A percentile compares a stretch with the other conserved stretches of the same genome.
Conservation (phyloP, 495 filamentous ascomycete species). For the Podospora australis region DNA sequence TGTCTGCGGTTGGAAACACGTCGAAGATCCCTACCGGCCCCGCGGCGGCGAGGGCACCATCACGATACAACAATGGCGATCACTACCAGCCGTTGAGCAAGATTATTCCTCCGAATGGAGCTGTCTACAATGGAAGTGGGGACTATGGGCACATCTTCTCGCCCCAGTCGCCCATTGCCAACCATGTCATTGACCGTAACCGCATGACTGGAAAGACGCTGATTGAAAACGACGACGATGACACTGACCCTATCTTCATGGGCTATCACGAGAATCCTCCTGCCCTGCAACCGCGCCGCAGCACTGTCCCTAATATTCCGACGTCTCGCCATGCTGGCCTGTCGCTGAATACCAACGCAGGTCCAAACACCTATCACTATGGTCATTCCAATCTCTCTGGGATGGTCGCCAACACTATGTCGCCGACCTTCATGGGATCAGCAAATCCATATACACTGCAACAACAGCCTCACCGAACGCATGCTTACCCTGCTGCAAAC, state of each 20-base stretch:
- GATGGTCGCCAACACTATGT: conserved; percentile 50
- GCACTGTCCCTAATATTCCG: conserved; percentile 70
- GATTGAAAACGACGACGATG: conserved; percentile 78
- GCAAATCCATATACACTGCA: conserved; percentile 45
- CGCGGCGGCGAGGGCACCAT: conserved; percentile 55
- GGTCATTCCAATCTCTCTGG: conserved; percentile 36
- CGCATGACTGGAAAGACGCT: conserved; percentile 74
- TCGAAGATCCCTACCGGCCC: conserved; percentile 43
- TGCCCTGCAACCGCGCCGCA: conserved; percentile 58
- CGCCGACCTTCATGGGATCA: conserved; percentile 47
- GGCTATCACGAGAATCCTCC: too few relatives aligned
- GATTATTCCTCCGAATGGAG: conserved; percentile 56
- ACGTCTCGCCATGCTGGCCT: conserved; percentile 59
- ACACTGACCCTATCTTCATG: conserved; percentile 71
- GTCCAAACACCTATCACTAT: conserved; percentile 48
- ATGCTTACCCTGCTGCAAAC: conserved; percentile 81
- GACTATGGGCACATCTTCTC: conserved; percentile 73
- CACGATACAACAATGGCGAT: conserved; percentile 71
- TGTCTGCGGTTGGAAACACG: conserved; percentile 22
- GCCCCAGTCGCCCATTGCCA: conserved; percentile 76
- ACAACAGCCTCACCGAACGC: conserved; percentile 53
- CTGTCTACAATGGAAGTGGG: conserved; percentile 53
- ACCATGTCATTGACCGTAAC: conserved; percentile 60
- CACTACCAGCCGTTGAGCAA: conserved; percentile 69
- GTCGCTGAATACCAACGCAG: conserved; percentile 60